Evolutionary conservation across 2,329 filamentous ascomycete species (phyloP).

Genomic region (Furcasterigmium furcatum): DNA sequence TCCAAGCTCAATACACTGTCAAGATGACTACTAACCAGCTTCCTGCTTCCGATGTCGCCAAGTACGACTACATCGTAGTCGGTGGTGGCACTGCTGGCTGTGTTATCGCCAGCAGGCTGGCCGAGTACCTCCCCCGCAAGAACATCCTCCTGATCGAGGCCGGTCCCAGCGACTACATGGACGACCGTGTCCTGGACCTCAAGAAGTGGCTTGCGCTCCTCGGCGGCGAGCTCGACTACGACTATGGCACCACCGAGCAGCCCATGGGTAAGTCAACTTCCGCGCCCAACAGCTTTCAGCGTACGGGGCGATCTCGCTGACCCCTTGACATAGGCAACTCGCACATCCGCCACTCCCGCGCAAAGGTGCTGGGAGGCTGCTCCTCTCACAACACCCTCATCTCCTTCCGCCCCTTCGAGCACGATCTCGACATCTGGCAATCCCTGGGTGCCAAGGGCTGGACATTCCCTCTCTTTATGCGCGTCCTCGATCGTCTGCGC

Average conservation of each 20-base stretch:
- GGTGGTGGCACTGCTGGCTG: conserved; percentile 85
- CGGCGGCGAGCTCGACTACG: conserved; percentile 85
- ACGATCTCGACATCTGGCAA: conserved; percentile 84
- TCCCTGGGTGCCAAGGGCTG: conserved; percentile 78
- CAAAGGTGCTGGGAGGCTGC: conserved; percentile 89
- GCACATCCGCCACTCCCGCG: conserved; percentile 85
- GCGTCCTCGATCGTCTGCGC: conserved; percentile 76
- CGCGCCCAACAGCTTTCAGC: background rate
- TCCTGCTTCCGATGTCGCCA: conserved; percentile 58
- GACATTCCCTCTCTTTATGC: conserved; percentile 82
- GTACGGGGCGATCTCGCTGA: background rate
- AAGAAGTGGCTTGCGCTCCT: conserved; percentile 85
- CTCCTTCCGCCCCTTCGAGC: conserved; percentile 86
- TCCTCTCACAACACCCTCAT: conserved; percentile 94
- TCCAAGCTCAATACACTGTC: background rate
- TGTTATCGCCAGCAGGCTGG: conserved; percentile 75
- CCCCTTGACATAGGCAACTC: conserved; percentile 66
- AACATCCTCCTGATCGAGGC: conserved; percentile 82
- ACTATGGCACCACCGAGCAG: conserved; percentile 87
- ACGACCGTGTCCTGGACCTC: conserved; percentile 81
- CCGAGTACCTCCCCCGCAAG: conserved; percentile 80
- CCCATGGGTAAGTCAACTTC: conserved; percentile 57
- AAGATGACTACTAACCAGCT: conserved; percentile 63
- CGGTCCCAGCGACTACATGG: conserved; percentile 84
- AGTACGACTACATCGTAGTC: conserved; percentile 82